A percentile compares a stretch with the other conserved stretches of the same genome.
These are phyloP conservation scores for Microcos paniculata DNA, from an alignment of 345 rosid species.

Conservation along the genomic window DNA sequence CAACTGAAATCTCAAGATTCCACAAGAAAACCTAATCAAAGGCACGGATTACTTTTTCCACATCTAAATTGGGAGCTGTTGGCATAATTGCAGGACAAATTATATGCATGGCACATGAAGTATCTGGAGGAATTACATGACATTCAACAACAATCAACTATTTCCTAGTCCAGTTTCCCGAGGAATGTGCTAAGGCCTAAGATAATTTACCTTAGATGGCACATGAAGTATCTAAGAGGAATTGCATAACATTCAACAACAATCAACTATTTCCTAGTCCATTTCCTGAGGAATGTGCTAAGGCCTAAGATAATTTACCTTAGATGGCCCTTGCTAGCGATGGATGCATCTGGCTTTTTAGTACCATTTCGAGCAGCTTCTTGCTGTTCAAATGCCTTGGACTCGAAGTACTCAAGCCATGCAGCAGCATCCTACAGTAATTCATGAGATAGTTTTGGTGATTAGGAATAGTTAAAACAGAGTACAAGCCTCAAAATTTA, in stretches of 20 bases:
- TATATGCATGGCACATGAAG: neutral
- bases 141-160: constrained; percentile 1
- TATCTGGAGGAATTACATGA: neutral
- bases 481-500: neutral
- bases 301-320: constrained; percentile 48
- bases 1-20: neutral
- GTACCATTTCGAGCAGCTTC: constrained; percentile 98
- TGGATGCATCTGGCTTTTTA: constrained; percentile 95
- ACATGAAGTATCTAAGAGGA: neutral
- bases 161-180: neutral
- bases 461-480: neutral
- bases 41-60: neutral
- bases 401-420: constrained; percentile 98
- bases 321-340: constrained; percentile 98
- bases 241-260: neutral
- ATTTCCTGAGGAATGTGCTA: constrained; percentile 5
- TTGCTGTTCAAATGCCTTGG: constrained; percentile 97
- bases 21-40: neutral
- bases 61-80: neutral
- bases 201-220: constrained; percentile 56
- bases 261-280: constrained; percentile 4
- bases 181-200: constrained; percentile 9
- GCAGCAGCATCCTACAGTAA: constrained; percentile 95
- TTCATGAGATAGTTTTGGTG: constrained; percentile 18
- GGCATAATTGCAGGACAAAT: neutral